Conservation (phyloP, 108 stramenopile species). For the Nitzschia sp. region DNA sequence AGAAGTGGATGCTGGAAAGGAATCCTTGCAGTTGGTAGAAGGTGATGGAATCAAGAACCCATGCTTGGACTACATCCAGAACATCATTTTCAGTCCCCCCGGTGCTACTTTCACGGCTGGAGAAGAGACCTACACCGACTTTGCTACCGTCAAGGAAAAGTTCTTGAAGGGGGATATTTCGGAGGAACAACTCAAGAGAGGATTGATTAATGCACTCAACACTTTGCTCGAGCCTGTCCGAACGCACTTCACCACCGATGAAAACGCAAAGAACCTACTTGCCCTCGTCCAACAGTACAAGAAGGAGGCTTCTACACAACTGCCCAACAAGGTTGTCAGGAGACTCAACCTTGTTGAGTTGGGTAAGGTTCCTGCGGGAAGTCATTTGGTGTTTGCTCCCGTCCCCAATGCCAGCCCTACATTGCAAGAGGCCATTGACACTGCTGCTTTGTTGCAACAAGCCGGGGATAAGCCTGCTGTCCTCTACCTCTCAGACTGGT, state of each 20-base stretch:
- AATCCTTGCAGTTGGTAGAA: slow-evolving; percentile 74
- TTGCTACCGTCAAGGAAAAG: slow-evolving; percentile 70
- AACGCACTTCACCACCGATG: slow-evolving; percentile 87
- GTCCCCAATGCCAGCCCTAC: slow-evolving; percentile 68
- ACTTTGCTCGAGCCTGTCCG: slow-evolving; percentile 93
- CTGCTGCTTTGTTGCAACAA: slow-evolving; percentile 38
- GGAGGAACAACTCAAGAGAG: slow-evolving; percentile 71
- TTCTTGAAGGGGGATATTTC: slow-evolving; percentile 80
- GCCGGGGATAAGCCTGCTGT: slow-evolving; percentile 48
- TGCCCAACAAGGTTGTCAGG: slow-evolving; percentile 47
- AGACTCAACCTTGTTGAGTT: slow-evolving; percentile 67
- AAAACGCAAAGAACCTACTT: slow-evolving; percentile 85
- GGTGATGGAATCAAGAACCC: slow-evolving; percentile 90
- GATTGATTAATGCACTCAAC: slow-evolving; percentile 88
- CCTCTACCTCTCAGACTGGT: slow-evolving; percentile 83
- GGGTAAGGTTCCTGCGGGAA: slow-evolving; percentile 54
- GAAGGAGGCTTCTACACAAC: slow-evolving; percentile 39
- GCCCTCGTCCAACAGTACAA: slow-evolving; percentile 89
- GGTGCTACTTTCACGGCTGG: slow-evolving; percentile 63
- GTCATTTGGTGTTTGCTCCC: slow-evolving; percentile 84
- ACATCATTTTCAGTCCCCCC: slow-evolving; percentile 91
- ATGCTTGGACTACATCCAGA: slow-evolving; percentile 92
- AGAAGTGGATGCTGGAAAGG: slow-evolving; percentile 74
- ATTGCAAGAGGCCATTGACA: slow-evolving; percentile 73
- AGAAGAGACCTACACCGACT: slow-evolving; percentile 69